These are phyloP conservation scores for Pseudomonodictys pantanalensis DNA, from an alignment of 495 filamentous ascomycete genomes.

Conservation along the genomic window DNA sequence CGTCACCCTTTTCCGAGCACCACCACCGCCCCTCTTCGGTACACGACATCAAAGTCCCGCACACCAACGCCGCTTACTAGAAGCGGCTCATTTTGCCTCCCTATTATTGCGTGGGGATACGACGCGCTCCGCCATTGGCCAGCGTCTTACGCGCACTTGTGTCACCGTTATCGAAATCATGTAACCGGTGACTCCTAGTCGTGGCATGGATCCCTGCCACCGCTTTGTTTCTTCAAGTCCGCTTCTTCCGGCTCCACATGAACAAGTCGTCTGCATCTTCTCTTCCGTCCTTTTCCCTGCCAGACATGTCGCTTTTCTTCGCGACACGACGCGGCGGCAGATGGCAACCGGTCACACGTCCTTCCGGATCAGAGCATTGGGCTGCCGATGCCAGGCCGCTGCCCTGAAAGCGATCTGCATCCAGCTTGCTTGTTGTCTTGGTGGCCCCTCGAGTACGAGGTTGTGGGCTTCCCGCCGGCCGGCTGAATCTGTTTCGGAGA, in stretches of 20 bases:
- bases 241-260: slow-evolving; percentile 27
- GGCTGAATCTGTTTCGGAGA: slow-evolving; percentile 27
- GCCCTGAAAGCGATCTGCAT: neutral
- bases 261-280: slow-evolving; percentile 9
- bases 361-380: slow-evolving; percentile 13
- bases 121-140: neutral
- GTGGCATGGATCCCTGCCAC: slow-evolving; percentile 15
- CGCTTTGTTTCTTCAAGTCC: slow-evolving; percentile 15
- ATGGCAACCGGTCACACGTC: slow-evolving; percentile 18
- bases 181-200: slow-evolving; percentile 14
- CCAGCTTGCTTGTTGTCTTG: neutral
- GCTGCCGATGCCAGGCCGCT: no score
- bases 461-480: slow-evolving; percentile 9
- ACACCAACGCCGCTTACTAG: neutral
- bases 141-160: neutral
- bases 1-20: neutral
- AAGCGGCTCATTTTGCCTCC: neutral
- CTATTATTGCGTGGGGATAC: no score
- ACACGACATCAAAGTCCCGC: neutral
- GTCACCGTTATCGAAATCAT: slow-evolving; percentile 16
- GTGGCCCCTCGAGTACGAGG: neutral
- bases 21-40: neutral
- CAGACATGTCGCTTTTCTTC: slow-evolving; percentile 18
- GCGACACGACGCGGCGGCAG: slow-evolving; percentile 16
- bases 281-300: slow-evolving; percentile 8